phyloP scores from a whole-genome alignment of 2,329 filamentous ascomycete genomes.

The Tolypocladium endophyticum region DNA sequence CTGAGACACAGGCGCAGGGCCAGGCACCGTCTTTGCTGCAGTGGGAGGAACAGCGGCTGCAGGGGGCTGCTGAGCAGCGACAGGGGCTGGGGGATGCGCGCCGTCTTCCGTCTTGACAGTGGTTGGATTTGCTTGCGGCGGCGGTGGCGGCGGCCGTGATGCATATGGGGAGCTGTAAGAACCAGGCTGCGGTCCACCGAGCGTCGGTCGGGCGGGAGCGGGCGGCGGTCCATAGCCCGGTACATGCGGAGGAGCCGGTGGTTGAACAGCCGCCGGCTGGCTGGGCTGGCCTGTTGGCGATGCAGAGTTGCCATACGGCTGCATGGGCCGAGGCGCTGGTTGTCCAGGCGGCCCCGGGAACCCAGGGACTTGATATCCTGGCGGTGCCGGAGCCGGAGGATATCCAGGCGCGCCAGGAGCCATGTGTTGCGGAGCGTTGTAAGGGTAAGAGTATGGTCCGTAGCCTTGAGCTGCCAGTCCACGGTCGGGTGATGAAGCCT shows the following conservation, averaged over 20 bases:
- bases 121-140: conserved; percentile 6
- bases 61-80: conserved; percentile 1
- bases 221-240: conserved; percentile 24
- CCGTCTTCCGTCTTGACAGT: conserved; percentile 19
- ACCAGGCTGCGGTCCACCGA: conserved; percentile 19
- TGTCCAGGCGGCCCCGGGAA: conserved; percentile 20
- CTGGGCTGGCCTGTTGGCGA: conserved; percentile 14
- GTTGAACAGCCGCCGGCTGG: conserved; percentile 14
- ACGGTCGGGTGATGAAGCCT: conserved; percentile 42
- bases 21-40: background rate
- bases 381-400: conserved; percentile 19
- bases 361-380: conserved; percentile 22
- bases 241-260: conserved; percentile 22
- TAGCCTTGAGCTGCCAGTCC: conserved; percentile 25
- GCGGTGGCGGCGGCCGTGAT: conserved; percentile 19
- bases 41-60: background rate
- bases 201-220: conserved; percentile 21
- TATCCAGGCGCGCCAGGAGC: conserved; percentile 20
- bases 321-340: conserved; percentile 15
- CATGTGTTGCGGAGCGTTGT: conserved; percentile 23
- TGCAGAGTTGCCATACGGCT: conserved; percentile 16
- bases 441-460: conserved; percentile 24
- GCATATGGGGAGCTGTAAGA: conserved; percentile 27
- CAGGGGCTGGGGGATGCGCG: background rate
- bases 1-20: conserved; percentile 6